Percentiles rank a stretch among this genome's conserved stretches.
phyloP scores from a whole-genome alignment of 345 rosid species.

The Noccaea bulbosa region DNA sequence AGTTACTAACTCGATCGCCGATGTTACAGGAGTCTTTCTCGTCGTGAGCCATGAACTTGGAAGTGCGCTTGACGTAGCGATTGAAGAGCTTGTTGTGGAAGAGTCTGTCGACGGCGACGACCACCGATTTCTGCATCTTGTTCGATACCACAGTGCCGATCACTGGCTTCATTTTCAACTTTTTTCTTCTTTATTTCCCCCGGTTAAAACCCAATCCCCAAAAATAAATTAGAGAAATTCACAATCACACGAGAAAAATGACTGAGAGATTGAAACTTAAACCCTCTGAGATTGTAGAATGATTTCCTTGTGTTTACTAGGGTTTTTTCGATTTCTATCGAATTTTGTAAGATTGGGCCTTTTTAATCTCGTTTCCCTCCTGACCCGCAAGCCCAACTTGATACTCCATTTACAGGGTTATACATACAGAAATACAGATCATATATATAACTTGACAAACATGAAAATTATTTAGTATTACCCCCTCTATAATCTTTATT shows the following conservation, averaged over 20 bases:
- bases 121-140: conserved; percentile 67
- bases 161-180: conserved; percentile 40
- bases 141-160: conserved; percentile 49
- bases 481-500: conserved; percentile 4
- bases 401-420: too few species aligned
- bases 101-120: conserved; percentile 81
- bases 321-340: neutral
- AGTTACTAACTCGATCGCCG: conserved; percentile 68
- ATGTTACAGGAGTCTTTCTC: conserved; percentile 74
- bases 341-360: neutral
- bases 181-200: neutral
- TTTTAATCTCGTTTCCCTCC: too few species aligned
- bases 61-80: conserved; percentile 88
- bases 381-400: neutral
- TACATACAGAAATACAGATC: neutral
- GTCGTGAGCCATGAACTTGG: conserved; percentile 97
- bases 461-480: neutral
- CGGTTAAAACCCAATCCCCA: neutral
- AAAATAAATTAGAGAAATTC: neutral
- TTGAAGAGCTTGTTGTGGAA: conserved; percentile 80
- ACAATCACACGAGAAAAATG: neutral
- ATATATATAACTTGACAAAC: conserved; percentile 17
- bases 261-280: neutral
- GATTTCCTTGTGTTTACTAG: neutral
- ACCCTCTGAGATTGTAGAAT: neutral